Base-by-base conservation (phyloP, 2,329 filamentous ascomycete species). In the Periglandula ipomoeae region DNA sequence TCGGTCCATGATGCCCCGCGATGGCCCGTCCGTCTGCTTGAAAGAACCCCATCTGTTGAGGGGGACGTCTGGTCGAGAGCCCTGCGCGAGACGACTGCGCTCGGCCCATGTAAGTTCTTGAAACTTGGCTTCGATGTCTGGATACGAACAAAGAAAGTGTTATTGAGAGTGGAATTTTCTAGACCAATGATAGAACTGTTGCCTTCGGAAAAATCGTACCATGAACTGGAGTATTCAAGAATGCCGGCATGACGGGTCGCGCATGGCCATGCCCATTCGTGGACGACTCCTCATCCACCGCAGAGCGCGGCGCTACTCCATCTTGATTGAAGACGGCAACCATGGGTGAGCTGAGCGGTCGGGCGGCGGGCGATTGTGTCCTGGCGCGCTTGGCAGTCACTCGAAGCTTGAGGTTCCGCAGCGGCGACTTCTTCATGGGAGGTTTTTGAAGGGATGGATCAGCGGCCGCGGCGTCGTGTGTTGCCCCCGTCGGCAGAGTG, bases 1-100 rank as follows among this genome's bases (percentile, higher is more conserved):
- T 48, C 93, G 83, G 66, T 97, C 94, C 56, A 91, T 69, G 26
- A 56, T 50, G 40, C 57, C 58, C 51, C 59, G 61, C 46, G 57
- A 54, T 34, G 58, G 55, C 5, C 46, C 48, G 32, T 68, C 63
- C 10, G 56, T 51, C 45, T 68, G 66, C 50, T 65, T 65, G 48
- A 61, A 68, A 20, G 58, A 56, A 6, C 57, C 56, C 68, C 68
- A 70, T 54, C 56, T 64, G 20, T 66, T 59, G 7, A 58, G 50
- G 20, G 60, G 53, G 39, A 47, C 51, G 11, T 66, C 61, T 61
- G 71, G 70, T 48, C 64, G 61, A 9, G 60, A 48, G 20, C 69
- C 65, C 47, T 68, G 68, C 24, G 68, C 58, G 6, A 74, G 50
- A 37, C 78, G 73, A 22, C 70, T 61, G 40, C 74, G 71, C 59